Conservation (phyloP, 1,284 basidiomycete species). For the Cryptococcus sp. region DNA sequence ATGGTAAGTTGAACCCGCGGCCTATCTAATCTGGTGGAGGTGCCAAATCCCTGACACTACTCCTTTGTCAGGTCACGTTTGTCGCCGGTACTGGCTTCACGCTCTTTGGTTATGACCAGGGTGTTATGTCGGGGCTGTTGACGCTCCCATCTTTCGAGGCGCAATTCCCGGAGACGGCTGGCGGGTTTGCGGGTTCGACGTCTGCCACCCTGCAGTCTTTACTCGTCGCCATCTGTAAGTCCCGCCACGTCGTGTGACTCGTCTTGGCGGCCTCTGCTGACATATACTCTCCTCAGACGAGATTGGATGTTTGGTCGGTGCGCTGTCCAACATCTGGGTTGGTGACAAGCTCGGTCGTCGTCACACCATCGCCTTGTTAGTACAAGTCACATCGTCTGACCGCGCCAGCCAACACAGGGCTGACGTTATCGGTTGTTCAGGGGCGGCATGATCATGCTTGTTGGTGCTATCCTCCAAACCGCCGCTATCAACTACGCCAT, state of each 20-base stretch:
- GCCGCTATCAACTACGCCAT: conserved; percentile 43
- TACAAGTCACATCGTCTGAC: neutral
- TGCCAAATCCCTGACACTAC: neutral
- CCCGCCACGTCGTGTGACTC: neutral
- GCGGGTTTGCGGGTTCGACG: conserved; percentile 19
- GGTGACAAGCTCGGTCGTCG: conserved; percentile 47
- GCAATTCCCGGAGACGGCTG: conserved; percentile 31
- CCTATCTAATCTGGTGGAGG: neutral
- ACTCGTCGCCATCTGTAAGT: conserved; percentile 45
- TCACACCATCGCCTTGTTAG: conserved; percentile 27
- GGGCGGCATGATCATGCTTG: conserved; percentile 46
- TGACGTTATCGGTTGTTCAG: conserved; percentile 2
- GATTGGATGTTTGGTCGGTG: conserved; percentile 49
- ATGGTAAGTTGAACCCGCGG: conserved; percentile 42
- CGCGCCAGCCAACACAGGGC: neutral
- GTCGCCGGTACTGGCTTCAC: conserved; percentile 29
- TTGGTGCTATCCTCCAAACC: conserved; percentile 51
- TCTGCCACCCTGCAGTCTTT: conserved; percentile 40
- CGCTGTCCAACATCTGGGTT: conserved; percentile 46
- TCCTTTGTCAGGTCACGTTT: conserved; percentile 41
- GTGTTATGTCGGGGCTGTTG: conserved; percentile 47
- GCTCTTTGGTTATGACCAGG: conserved; percentile 24
- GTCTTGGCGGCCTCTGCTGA: neutral
- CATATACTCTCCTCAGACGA: conserved; percentile 23
- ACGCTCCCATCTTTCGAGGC: conserved; percentile 33